These are phyloP conservation scores for Eucalyptus victrix DNA, from an alignment of 345 rosid genomes.

Conservation along the genomic window DNA sequence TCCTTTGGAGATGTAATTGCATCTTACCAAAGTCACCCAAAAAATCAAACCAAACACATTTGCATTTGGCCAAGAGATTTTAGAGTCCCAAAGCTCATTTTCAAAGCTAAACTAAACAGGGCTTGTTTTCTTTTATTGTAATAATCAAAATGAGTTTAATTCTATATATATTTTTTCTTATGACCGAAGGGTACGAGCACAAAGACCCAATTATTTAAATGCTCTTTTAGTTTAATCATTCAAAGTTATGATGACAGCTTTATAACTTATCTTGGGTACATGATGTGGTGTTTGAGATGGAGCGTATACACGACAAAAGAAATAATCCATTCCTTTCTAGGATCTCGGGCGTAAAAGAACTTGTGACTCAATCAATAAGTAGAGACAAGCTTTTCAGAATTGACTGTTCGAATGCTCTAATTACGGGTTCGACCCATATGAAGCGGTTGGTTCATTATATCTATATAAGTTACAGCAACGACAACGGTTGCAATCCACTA, in stretches of 20 bases:
- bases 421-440: background rate
- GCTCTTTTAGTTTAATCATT: background rate
- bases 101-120: accelerated
- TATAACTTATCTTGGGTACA: background rate
- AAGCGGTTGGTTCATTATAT: background rate
- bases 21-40: accelerated
- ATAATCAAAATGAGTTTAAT: background rate
- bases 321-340: background rate
- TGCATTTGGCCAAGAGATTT: no score
- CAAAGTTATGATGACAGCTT: background rate
- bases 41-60: accelerated
- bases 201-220: background rate
- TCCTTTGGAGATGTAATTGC: accelerated
- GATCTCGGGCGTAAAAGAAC: background rate
- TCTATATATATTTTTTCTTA: background rate
- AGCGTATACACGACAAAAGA: background rate
- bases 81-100: no score
- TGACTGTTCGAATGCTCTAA: background rate
- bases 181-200: background rate
- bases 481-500: background rate
- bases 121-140: background rate
- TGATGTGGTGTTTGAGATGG: background rate
- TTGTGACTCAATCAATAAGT: background rate
- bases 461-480: background rate
- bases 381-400: background rate